Evolutionary conservation across 345 rosid genomes (phyloP).

Genomic region (Geranium rotundifolium): DNA sequence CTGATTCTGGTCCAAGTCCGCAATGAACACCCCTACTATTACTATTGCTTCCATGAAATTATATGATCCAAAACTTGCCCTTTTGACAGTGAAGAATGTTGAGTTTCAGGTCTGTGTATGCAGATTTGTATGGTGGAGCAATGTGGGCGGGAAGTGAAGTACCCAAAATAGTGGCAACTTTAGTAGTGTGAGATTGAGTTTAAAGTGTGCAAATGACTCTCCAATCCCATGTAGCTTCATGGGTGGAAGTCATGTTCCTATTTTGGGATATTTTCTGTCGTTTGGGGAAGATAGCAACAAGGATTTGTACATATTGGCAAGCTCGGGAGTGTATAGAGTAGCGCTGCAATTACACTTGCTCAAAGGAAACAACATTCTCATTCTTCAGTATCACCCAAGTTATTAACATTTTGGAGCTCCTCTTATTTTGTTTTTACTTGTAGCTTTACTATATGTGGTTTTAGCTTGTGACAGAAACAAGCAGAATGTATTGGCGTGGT

Average conservation of each 20-base stretch:
- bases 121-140: conserved; percentile 21
- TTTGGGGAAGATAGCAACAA: conserved; percentile 23
- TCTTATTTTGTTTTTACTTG: not conserved
- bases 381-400: not conserved
- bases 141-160: conserved; percentile 26
- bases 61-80: not conserved
- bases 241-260: conserved; percentile 10
- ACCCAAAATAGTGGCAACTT: conserved; percentile 21
- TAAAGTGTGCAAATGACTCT: conserved; percentile 18
- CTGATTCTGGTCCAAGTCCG: too few species aligned
- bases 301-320: conserved; percentile 18
- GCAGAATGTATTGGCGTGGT: too few species aligned
- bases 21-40: too few species aligned
- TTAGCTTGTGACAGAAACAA: not conserved
- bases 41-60: too few species aligned
- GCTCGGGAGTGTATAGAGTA: conserved; percentile 23
- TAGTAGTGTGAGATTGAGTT: conserved; percentile 7
- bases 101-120: conserved; percentile 17
- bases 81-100: not conserved
- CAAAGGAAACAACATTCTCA: conserved; percentile 1
- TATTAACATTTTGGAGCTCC: not conserved
- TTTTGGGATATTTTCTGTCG: conserved; percentile 18
- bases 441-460: not conserved
- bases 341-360: conserved; percentile 22
- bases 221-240: conserved; percentile 15